phyloP scores from a whole-genome alignment of 2,329 filamentous ascomycete genomes.

The Paracorniculantispora psalliotae region DNA sequence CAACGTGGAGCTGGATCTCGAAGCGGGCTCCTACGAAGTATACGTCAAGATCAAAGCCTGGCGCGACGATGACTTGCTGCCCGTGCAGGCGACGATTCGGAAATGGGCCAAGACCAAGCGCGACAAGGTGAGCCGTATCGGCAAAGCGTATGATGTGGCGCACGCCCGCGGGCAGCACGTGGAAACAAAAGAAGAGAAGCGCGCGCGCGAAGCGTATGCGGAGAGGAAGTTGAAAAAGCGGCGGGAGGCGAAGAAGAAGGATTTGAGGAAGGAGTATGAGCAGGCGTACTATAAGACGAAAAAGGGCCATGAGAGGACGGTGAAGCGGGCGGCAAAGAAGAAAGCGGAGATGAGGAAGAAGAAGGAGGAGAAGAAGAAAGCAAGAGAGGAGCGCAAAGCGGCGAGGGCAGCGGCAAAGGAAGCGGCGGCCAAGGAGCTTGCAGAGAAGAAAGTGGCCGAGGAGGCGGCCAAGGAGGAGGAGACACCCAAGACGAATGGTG shows the following conservation, averaged over 20 bases:
- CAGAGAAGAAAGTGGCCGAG: slow-evolving; percentile 5
- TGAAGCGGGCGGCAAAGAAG: slow-evolving; percentile 43
- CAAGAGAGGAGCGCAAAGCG: neutral
- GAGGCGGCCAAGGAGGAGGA: slow-evolving; percentile 22
- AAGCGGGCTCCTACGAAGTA: slow-evolving; percentile 70
- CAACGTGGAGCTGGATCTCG: slow-evolving; percentile 70
- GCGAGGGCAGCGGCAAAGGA: neutral
- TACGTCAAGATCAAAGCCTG: slow-evolving; percentile 69
- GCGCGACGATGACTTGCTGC: slow-evolving; percentile 44
- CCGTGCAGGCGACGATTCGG: slow-evolving; percentile 61
- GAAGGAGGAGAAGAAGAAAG: slow-evolving; percentile 8
- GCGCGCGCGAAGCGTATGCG: slow-evolving; percentile 38
- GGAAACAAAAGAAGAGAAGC: slow-evolving; percentile 45
- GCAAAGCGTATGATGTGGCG: slow-evolving; percentile 64
- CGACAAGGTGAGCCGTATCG: slow-evolving; percentile 70
- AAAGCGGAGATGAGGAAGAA: slow-evolving; percentile 61
- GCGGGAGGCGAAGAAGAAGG: slow-evolving; percentile 36
- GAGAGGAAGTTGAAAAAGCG: slow-evolving; percentile 22
- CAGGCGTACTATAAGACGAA: slow-evolving; percentile 32
- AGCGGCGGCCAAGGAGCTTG: slow-evolving; percentile 6
- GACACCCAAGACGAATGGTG: neutral
- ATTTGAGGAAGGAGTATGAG: slow-evolving; percentile 27
- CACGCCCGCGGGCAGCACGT: slow-evolving; percentile 57
- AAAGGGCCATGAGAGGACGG: slow-evolving; percentile 32
- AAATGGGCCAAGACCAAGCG: slow-evolving; percentile 53